Percentiles rank a stretch among this genome's conserved stretches.
phyloP scores from a whole-genome alignment of 129 eudicot genomes.

The Sambucus nigra region DNA sequence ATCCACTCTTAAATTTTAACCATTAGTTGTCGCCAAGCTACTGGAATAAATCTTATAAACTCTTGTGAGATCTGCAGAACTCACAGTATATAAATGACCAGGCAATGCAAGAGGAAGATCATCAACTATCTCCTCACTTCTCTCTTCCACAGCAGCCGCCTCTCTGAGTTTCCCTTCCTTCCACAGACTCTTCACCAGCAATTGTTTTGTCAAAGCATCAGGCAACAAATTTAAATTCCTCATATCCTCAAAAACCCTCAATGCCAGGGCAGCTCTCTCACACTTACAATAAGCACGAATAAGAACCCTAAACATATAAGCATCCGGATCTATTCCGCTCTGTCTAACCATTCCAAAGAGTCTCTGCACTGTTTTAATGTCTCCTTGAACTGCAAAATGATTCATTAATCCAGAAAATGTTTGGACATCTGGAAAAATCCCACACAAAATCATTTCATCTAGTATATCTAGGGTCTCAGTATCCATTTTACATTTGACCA shows the following conservation, averaged over 20 bases:
- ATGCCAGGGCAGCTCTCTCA: constrained; percentile 57
- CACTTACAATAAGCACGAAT: constrained; percentile 63
- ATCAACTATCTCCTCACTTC: constrained; percentile 24
- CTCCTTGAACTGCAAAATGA: constrained; percentile 61
- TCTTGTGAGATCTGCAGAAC: constrained; percentile 38
- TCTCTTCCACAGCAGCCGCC: constrained; percentile 81
- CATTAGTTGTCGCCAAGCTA: constrained; percentile 19
- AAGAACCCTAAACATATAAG: constrained; percentile 52
- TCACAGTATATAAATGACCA: constrained; percentile 41
- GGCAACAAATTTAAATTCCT: constrained; percentile 36
- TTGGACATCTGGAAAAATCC: constrained; percentile 59
- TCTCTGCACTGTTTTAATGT: constrained; percentile 60
- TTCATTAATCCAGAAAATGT: constrained; percentile 73
- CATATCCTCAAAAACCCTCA: constrained; percentile 77
- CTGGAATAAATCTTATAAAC: constrained; percentile 34
- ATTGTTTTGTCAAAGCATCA: constrained; percentile 53
- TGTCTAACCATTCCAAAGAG: constrained; percentile 69
- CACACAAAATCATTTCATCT: constrained; percentile 61
- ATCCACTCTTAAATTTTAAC: constrained; percentile 5
- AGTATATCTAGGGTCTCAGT: constrained; percentile 40
- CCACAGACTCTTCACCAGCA: constrained; percentile 82
- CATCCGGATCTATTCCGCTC: constrained; percentile 63
- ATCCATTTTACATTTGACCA: constrained; percentile 71
- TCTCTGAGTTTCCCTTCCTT: constrained; percentile 76
- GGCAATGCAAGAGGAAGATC: constrained; percentile 36